phyloP scores from a whole-genome alignment of 345 rosid genomes.

The Aethionema arabicum region DNA sequence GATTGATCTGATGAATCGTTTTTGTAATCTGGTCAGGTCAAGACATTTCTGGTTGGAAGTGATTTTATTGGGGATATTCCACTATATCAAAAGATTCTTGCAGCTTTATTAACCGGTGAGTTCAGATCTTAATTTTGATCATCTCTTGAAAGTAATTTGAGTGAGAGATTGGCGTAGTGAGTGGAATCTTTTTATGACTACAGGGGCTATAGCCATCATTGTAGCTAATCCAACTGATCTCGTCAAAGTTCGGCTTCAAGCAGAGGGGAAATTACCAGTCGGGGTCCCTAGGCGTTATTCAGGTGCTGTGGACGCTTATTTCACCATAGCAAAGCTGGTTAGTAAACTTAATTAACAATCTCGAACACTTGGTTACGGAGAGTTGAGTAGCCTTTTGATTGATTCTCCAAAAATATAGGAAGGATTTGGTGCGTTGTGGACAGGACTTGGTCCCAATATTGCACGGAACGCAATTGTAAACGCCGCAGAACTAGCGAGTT shows the following conservation, averaged over 20 bases:
- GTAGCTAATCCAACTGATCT: slow-evolving; percentile 98
- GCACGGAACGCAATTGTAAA: slow-evolving; percentile 92
- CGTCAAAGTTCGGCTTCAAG: slow-evolving; percentile 92
- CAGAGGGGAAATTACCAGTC: slow-evolving; percentile 84
- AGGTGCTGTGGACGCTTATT: slow-evolving; percentile 87
- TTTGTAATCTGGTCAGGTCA: slow-evolving; percentile 58
- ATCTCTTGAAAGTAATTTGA: background rate
- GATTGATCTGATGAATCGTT: slow-evolving; percentile 6
- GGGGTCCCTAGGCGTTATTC: slow-evolving; percentile 87
- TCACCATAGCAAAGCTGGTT: slow-evolving; percentile 72
- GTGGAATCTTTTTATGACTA: slow-evolving; percentile 11
- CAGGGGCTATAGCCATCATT: slow-evolving; percentile 87
- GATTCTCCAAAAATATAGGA: slow-evolving; percentile 43
- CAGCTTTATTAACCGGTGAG: slow-evolving; percentile 88
- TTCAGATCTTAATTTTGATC: slow-evolving; percentile 22
- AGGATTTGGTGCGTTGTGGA: slow-evolving; percentile 88
- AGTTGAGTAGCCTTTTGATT: slow-evolving; percentile 12
- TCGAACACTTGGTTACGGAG: slow-evolving; percentile 12
- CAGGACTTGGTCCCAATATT: slow-evolving; percentile 94
- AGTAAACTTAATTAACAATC: slow-evolving; percentile 22
- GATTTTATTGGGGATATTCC: slow-evolving; percentile 78
- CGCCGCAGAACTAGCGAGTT: slow-evolving; percentile 98
- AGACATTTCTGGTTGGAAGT: slow-evolving; percentile 78
- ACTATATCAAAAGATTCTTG: slow-evolving; percentile 75
- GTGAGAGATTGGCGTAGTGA: background rate